A percentile compares a stretch with the other conserved stretches of the same genome.
phyloP scores from a whole-genome alignment of 306 rosid species.

The Medicago ruthenica region DNA sequence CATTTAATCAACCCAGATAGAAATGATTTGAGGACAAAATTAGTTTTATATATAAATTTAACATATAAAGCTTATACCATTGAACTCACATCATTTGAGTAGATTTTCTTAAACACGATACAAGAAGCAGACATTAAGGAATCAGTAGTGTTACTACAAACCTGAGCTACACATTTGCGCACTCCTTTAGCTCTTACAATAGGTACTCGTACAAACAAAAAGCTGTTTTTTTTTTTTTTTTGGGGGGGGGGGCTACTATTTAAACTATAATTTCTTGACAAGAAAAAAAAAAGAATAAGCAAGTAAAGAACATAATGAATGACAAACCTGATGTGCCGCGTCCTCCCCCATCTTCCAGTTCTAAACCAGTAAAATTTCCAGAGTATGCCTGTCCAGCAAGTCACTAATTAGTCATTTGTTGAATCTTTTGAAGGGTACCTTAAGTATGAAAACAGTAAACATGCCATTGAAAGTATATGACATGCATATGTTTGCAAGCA shows the following conservation, averaged over 20 bases:
- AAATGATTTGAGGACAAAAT: background rate
- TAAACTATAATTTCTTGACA: background rate
- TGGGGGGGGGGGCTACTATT: background rate
- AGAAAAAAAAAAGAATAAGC: background rate
- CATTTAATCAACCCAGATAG: conserved; percentile 19
- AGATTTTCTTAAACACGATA: conserved; percentile 22
- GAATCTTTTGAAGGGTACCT: conserved; percentile 17
- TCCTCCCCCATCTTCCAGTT: conserved; percentile 99
- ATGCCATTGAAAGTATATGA: conserved; percentile 4
- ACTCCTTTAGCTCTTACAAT: conserved; percentile 11
- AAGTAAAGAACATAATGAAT: conserved; percentile 4
- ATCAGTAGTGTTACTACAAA: too few relatives aligned
- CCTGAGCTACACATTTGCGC: too few relatives aligned
- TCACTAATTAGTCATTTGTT: conserved; percentile 35
- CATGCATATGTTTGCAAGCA: conserved; percentile 23
- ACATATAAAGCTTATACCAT: background rate
- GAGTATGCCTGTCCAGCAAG: conserved; percentile 81
- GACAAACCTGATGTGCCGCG: conserved; percentile 93
- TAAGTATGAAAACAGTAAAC: conserved; percentile 28
- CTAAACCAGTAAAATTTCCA: conserved; percentile 87
- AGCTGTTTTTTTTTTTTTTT: too few relatives aligned
- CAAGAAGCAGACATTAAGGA: background rate
- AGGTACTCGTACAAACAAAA: background rate
- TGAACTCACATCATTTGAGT: conserved; percentile 6
- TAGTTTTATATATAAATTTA: background rate